A percentile compares a stretch with the other conserved stretches of the same genome.
Evolutionary conservation across 202 grass and related monocot genomes (phyloP).

Genomic region (Schoenoplectus triqueter): DNA sequence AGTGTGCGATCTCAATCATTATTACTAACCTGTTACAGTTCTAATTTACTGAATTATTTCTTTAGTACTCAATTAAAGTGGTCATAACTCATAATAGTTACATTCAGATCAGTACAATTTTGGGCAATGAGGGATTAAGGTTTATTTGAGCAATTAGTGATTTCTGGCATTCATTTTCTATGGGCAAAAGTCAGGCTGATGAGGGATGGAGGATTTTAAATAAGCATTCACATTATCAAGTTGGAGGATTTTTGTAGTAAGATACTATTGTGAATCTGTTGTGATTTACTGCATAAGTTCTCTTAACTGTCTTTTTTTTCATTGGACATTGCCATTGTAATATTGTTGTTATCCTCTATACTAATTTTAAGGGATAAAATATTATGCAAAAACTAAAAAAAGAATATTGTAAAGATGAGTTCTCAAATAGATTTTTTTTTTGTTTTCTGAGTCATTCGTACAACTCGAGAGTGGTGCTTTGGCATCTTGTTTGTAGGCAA

Average conservation of each 20-base stretch:
- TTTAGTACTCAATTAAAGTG: neutral
- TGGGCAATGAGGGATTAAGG: neutral
- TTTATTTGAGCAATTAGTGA: neutral
- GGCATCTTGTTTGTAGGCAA: constrained; percentile 70
- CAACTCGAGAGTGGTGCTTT: constrained; percentile 81
- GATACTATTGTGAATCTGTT: neutral
- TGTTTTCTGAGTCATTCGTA: constrained; percentile 53
- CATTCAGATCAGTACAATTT: neutral
- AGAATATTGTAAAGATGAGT: constrained; percentile 6
- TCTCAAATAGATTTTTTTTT: constrained; percentile 14
- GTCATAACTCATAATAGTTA: neutral
- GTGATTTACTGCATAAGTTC: constrained; percentile 2
- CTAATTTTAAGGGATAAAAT: neutral
- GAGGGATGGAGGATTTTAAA: neutral
- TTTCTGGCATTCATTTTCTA: neutral
- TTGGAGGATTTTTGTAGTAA: neutral
- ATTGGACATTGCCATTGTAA: too few species aligned
- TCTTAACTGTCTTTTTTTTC: neutral
- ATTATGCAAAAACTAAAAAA: neutral
- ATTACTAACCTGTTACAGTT: constrained; percentile 44
- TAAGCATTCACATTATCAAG: neutral
- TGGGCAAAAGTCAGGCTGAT: neutral
- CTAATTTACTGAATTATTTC: neutral
- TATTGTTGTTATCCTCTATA: too few species aligned
- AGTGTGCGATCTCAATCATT: constrained; percentile 72